Evolutionary conservation across 805 yeast species (phyloP).

Genomic region (Cyberlindnera samutprakarnensis): DNA sequence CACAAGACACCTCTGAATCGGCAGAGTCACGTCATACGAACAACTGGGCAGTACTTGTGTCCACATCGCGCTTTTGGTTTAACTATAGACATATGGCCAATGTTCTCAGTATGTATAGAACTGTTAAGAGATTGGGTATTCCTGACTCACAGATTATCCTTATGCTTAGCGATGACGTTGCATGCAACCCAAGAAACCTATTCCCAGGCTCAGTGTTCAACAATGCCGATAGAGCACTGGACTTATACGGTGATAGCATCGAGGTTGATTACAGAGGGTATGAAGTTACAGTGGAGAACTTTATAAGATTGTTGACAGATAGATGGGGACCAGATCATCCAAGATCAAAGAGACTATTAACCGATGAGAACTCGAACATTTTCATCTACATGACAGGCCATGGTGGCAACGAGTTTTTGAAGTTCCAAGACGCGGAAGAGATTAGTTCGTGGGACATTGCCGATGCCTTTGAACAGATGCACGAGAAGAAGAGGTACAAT

Average conservation of each 20-base stretch:
- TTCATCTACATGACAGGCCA: slow-evolving; percentile 96
- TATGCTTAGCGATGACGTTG: slow-evolving; percentile 95
- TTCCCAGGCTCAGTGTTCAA: slow-evolving; percentile 96
- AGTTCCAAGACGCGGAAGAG: slow-evolving; percentile 98
- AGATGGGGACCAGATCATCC: slow-evolving; percentile 96
- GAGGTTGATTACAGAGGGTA: slow-evolving; percentile 97
- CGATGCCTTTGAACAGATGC: slow-evolving; percentile 95
- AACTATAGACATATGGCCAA: slow-evolving; percentile 98
- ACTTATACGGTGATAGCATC: slow-evolving; percentile 86
- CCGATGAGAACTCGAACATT: slow-evolving; percentile 92
- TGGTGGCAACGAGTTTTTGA: slow-evolving; percentile 95
- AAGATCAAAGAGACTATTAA: slow-evolving; percentile 77
- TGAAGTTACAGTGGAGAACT: slow-evolving; percentile 96
- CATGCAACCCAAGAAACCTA: slow-evolving; percentile 93
- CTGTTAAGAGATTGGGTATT: slow-evolving; percentile 91
- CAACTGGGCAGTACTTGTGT: slow-evolving; percentile 82
- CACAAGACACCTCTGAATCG: neutral
- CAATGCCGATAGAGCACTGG: slow-evolving; percentile 86
- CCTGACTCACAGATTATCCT: slow-evolving; percentile 96
- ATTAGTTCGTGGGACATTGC: slow-evolving; percentile 93
- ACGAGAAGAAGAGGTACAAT: slow-evolving; percentile 89
- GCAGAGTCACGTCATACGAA: slow-evolving; percentile 43
- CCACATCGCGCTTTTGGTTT: slow-evolving; percentile 97
- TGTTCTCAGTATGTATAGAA: slow-evolving; percentile 86
- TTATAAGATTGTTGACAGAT: slow-evolving; percentile 86